Percentiles rank a stretch among this genome's conserved stretches.
Evolutionary conservation across 305 asterid species (phyloP).

Genomic region (Withania somnifera): DNA sequence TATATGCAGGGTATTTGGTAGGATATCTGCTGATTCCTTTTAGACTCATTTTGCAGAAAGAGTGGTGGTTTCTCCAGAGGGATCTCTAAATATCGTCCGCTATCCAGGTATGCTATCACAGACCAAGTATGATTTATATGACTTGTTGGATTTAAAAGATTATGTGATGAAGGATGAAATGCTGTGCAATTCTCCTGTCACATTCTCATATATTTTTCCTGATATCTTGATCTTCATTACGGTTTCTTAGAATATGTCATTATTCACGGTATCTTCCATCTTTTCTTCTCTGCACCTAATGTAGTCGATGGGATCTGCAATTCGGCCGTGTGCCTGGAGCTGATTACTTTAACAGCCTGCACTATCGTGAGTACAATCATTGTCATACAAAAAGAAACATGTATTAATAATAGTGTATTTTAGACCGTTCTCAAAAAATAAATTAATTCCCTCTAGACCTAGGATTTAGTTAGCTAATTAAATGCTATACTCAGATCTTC

Average conservation of each 20-base stretch:
- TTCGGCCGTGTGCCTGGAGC: constrained; percentile 57
- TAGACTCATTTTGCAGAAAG: constrained; percentile 54
- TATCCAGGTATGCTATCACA: constrained; percentile 57
- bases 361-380: constrained; percentile 44
- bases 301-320: constrained; percentile 79
- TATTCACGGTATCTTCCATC: background rate
- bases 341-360: constrained; percentile 43
- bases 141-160: background rate
- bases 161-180: background rate
- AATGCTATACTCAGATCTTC: constrained; percentile 1
- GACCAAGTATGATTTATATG: background rate
- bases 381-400: background rate
- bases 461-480: constrained; percentile 1
- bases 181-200: background rate
- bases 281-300: constrained; percentile 5
- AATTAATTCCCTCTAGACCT: background rate
- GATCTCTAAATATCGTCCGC: constrained; percentile 80
- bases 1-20: background rate
- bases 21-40: constrained; percentile 14
- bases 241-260: background rate
- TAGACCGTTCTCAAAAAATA: background rate
- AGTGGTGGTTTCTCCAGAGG: constrained; percentile 98
- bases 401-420: background rate
- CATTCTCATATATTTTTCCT: background rate
- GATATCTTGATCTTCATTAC: background rate